Evolutionary conservation across 345 rosid species (phyloP), one percentile per base, ranked within the genome.

Genomic region (Corchorus capsularis): DNA sequence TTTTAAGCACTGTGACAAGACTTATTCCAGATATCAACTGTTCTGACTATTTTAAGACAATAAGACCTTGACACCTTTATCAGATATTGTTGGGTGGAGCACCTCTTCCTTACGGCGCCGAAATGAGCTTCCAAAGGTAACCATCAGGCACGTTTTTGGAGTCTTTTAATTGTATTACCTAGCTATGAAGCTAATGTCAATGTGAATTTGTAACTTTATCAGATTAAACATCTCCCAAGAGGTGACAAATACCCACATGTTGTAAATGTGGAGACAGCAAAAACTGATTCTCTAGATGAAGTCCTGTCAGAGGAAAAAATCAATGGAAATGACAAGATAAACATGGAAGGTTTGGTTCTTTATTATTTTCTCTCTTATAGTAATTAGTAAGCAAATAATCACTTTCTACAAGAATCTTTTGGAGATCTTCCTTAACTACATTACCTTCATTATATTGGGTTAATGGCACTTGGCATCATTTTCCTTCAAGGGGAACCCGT

Each of bases 51-150:
- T 74, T 74, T 9, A 37, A 80, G 59, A 27, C 27, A 27, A 27
- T 27, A 27, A 0, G 27, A 79, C 82, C 98, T 89, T 93, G 71
- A 94, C 92, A 16, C 71, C 27, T 50, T 55, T 76, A 27, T 49
- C 72, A 94, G 97, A 85, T 73, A 79, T 94, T 61, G 98, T 93
- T 6, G 98, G 98, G 41, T 93, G 98, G 98, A 87, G 98, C 72
- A 91, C 98, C 72, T 88, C 98, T n/a, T 94, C 97, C 52, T 77
- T 94, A 15, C 77, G 97, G 55, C 91, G 66, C 59, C 77, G 55
- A 61, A 75, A 54, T 59, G 89, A 93, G 83, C 96, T 94, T 71
- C 98, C 97, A 71, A 87, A 88, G 95, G 97, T 91, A 80, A 27
- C 45, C 12, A 43, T 53, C 37, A 32, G 19, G 37, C 39, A 35